A percentile compares a stretch with the other conserved stretches of the same genome.
Evolutionary conservation across 2,329 filamentous ascomycete species (phyloP).

Genomic region (Fusarium humuli): DNA sequence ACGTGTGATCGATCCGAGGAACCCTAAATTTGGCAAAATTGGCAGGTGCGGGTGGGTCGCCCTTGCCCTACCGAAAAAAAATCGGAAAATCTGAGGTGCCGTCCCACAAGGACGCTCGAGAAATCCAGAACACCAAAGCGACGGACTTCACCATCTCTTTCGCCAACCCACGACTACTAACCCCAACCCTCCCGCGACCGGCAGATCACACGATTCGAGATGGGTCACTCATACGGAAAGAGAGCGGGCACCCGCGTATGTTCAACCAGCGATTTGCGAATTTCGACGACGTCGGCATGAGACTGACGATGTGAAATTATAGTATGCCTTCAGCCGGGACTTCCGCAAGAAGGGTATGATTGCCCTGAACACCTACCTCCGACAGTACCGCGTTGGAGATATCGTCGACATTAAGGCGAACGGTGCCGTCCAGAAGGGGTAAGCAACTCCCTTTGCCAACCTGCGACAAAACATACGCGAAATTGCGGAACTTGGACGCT

Average conservation of each 20-base stretch:
- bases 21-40: slow-evolving; percentile 48
- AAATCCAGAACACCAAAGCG: slow-evolving; percentile 54
- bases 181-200: slow-evolving; percentile 52
- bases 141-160: slow-evolving; percentile 51
- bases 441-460: slow-evolving; percentile 55
- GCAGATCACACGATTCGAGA: slow-evolving; percentile 68
- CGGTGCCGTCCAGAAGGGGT: slow-evolving; percentile 98
- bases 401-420: slow-evolving; percentile 99
- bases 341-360: slow-evolving; percentile 98
- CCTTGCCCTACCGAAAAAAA: slow-evolving; percentile 54
- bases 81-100: slow-evolving; percentile 53
- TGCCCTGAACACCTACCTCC: slow-evolving; percentile 91
- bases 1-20: slow-evolving; percentile 46
- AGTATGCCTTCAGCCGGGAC: slow-evolving; percentile 92
- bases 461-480: slow-evolving; percentile 30
- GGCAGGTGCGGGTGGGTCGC: slow-evolving; percentile 16
- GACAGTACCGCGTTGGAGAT: slow-evolving; percentile 96
- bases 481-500: slow-evolving; percentile 30
- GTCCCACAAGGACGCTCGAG: slow-evolving; percentile 53
- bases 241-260: slow-evolving; percentile 85
- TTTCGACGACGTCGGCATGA: slow-evolving; percentile 46
- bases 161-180: slow-evolving; percentile 59
- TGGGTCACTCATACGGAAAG: slow-evolving; percentile 90
- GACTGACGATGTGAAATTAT: slow-evolving; percentile 43
- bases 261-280: slow-evolving; percentile 48